Percentiles rank a stretch among this genome's conserved stretches.
phyloP scores from a whole-genome alignment of 345 rosid genomes.

The Heritiera fomes region DNA sequence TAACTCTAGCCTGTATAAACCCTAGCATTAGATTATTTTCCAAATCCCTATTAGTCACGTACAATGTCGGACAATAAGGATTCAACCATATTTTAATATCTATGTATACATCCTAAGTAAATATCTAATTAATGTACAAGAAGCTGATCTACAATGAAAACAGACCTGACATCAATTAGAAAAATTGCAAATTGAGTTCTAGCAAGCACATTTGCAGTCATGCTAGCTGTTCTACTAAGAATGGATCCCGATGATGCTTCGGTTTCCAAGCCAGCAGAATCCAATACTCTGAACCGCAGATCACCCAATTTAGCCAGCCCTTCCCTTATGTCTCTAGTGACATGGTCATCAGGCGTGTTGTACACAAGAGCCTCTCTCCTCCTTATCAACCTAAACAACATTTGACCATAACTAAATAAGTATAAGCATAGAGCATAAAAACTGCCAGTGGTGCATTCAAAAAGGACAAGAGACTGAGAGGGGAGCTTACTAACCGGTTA shows the following conservation, averaged over 20 bases:
- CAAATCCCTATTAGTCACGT: not conserved
- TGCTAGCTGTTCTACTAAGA: slow-evolving; percentile 75
- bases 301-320: slow-evolving; percentile 90
- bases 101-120: not conserved
- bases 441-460: not conserved
- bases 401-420: not conserved
- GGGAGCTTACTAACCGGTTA: slow-evolving; percentile 59
- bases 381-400: slow-evolving; percentile 63
- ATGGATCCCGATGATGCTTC: slow-evolving; percentile 87
- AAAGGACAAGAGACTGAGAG: not conserved
- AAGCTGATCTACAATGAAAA: slow-evolving; percentile 17
- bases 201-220: slow-evolving; percentile 82
- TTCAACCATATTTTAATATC: slow-evolving; percentile 1
- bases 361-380: slow-evolving; percentile 94
- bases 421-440: not conserved
- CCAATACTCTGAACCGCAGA: slow-evolving; percentile 79
- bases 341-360: slow-evolving; percentile 94
- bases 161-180: slow-evolving; percentile 78
- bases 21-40: not conserved
- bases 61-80: not conserved
- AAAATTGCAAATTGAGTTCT: slow-evolving; percentile 81
- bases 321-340: slow-evolving; percentile 89
- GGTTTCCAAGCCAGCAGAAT: slow-evolving; percentile 96
- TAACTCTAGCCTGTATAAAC: not conserved
- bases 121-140: not conserved